Evolutionary conservation across 1,284 basidiomycete genomes (phyloP).

Genomic region (Malassezia yamatoensis): DNA sequence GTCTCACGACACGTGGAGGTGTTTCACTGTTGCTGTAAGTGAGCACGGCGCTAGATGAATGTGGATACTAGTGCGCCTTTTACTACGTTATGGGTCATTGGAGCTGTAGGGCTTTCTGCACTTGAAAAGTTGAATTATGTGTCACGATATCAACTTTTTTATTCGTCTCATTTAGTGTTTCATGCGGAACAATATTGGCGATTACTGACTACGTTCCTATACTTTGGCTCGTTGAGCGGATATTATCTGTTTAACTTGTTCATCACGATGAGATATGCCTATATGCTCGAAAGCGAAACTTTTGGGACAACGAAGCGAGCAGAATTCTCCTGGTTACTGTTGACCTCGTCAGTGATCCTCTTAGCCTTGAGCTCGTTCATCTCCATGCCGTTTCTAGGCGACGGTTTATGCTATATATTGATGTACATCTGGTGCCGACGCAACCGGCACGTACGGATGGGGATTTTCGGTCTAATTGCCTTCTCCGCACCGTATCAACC

Average conservation of each 20-base stretch:
- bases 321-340: slow-evolving; percentile 84
- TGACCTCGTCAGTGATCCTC: slow-evolving; percentile 63
- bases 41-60: slow-evolving; percentile 27
- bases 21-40: not conserved
- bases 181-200: slow-evolving; percentile 64
- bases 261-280: slow-evolving; percentile 95
- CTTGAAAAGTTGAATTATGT: slow-evolving; percentile 35
- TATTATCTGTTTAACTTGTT: slow-evolving; percentile 94
- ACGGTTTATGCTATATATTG: slow-evolving; percentile 54
- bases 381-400: slow-evolving; percentile 28
- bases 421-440: slow-evolving; percentile 94
- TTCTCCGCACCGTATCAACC: slow-evolving; percentile 94
- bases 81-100: slow-evolving; percentile 30
- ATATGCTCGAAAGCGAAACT: slow-evolving; percentile 88
- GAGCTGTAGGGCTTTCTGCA: slow-evolving; percentile 25
- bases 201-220: slow-evolving; percentile 79
- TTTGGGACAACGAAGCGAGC: slow-evolving; percentile 67
- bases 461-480: slow-evolving; percentile 82
- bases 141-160: slow-evolving; percentile 36
- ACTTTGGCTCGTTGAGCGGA: slow-evolving; percentile 84
- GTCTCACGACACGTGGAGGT: not conserved
- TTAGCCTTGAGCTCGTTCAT: slow-evolving; percentile 48
- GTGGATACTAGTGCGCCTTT: slow-evolving; percentile 38
- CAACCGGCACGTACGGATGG: slow-evolving; percentile 86
- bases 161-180: slow-evolving; percentile 34